phyloP scores from a whole-genome alignment of 345 rosid species.

The Sapria himalayana region DNA sequence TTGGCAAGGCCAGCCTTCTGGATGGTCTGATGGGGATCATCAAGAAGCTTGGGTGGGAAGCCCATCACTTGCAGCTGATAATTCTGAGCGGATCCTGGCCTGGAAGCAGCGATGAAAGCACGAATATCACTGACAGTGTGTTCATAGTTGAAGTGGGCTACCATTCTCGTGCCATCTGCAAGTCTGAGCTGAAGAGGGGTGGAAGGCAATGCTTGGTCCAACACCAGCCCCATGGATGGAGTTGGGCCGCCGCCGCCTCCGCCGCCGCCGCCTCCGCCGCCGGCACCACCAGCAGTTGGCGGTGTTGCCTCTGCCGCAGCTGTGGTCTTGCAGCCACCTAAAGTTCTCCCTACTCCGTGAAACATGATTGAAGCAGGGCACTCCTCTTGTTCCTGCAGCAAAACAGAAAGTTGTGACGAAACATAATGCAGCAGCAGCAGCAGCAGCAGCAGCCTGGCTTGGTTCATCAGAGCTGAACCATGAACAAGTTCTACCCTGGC shows the following conservation, averaged over 20 bases:
- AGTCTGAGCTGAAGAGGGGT: constrained; percentile 77
- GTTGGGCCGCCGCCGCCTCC: constrained; percentile 18
- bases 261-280: constrained; percentile 13
- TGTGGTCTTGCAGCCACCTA: constrained; percentile 44
- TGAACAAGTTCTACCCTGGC: too few species aligned
- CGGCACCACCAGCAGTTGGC: too few species aligned
- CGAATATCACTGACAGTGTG: constrained; percentile 52
- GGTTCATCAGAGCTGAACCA: too few species aligned
- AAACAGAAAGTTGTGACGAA: constrained; percentile 1
- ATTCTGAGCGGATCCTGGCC: constrained; percentile 31
- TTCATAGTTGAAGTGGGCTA: constrained; percentile 46
- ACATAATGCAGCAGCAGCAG: too few species aligned
- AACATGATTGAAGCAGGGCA: constrained; percentile 40
- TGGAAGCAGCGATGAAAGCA: constrained; percentile 35
- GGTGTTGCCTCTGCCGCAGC: constrained; percentile 16
- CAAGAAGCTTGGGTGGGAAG: constrained; percentile 77
- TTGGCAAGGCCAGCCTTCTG: constrained; percentile 70
- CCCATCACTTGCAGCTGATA: constrained; percentile 87
- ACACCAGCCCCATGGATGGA: constrained; percentile 19
- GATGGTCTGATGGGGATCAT: constrained; percentile 37
- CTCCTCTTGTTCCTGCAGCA: constrained; percentile 55
- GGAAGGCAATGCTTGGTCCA: constrained; percentile 47
- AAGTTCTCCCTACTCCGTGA: constrained; percentile 82
- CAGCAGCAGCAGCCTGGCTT: too few species aligned
- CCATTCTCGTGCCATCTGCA: constrained; percentile 65